Evolutionary conservation across 2,329 filamentous ascomycete species (phyloP).

Genomic region (Alternaria triticimaculans): DNA sequence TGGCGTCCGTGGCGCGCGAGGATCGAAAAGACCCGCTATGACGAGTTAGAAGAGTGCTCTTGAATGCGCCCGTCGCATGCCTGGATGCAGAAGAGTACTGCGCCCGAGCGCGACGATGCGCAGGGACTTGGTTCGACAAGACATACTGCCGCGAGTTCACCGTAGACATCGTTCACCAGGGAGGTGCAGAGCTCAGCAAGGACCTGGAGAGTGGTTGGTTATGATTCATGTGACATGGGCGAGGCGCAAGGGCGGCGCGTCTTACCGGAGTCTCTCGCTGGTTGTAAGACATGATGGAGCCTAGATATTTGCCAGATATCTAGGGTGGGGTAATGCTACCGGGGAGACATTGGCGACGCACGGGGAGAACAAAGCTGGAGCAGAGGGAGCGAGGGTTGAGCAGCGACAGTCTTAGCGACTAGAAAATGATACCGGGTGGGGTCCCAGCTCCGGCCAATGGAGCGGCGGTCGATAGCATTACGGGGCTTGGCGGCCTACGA

Average conservation of each 20-base stretch:
- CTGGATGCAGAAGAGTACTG: not conserved
- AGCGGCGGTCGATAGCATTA: constrained; percentile 11
- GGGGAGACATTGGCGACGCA: constrained; percentile 38
- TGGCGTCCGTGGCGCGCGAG: constrained; percentile 82
- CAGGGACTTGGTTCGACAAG: not conserved
- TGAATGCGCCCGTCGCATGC: constrained; percentile 15
- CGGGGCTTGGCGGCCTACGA: constrained; percentile 15
- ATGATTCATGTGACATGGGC: constrained; percentile 42
- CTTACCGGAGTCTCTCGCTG: constrained; percentile 48
- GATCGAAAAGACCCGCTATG: constrained; percentile 80
- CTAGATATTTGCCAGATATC: constrained; percentile 48
- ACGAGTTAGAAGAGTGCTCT: constrained; percentile 17
- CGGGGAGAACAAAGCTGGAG: not conserved
- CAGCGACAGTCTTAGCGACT: not conserved
- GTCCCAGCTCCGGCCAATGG: constrained; percentile 19
- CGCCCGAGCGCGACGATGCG: not conserved
- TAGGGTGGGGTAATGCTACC: constrained; percentile 36
- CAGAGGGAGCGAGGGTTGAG: not conserved
- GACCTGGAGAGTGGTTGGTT: constrained; percentile 65
- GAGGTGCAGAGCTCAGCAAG: constrained; percentile 87
- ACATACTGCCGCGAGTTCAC: constrained; percentile 85
- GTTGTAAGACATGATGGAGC: constrained; percentile 42
- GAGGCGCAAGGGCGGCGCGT: constrained; percentile 14
- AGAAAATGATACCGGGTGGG: constrained; percentile 15
- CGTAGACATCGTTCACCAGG: constrained; percentile 86